Evolutionary conservation across 208 protist genomes (phyloP).

Genomic region (Vickermania spadyakhi): DNA sequence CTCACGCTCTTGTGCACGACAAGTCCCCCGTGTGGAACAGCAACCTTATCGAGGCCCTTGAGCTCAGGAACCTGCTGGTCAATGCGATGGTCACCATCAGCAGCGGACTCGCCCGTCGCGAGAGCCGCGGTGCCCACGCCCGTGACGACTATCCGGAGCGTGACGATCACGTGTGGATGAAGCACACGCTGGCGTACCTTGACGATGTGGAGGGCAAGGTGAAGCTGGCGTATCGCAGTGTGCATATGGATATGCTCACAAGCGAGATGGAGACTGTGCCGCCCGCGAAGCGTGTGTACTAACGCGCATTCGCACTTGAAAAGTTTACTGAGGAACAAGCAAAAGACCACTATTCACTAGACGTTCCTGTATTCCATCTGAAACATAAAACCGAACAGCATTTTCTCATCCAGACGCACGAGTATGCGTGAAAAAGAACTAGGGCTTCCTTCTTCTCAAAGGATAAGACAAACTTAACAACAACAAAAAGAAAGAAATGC

Average conservation of each 20-base stretch:
- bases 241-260: conserved; percentile 88
- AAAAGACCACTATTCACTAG: too few relatives aligned
- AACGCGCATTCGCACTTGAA: conserved; percentile 20
- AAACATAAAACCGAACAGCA: too few relatives aligned
- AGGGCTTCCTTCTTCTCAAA: too few relatives aligned
- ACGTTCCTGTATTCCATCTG: too few relatives aligned
- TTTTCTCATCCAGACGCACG: too few relatives aligned
- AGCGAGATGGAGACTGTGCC: conserved; percentile 84
- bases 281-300: conserved; percentile 91
- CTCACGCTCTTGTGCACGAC: conserved; percentile 92
- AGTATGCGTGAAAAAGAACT: too few relatives aligned
- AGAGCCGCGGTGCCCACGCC: conserved; percentile 96
- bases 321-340: too few relatives aligned
- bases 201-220: conserved; percentile 89
- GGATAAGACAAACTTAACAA: too few relatives aligned
- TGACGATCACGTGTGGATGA: conserved; percentile 98
- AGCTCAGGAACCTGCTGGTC: conserved; percentile 97
- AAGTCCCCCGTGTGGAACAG: conserved; percentile 95
- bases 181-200: conserved; percentile 97
- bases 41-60: conserved; percentile 98
- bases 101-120: conserved; percentile 91
- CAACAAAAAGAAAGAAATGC: background rate
- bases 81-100: conserved; percentile 94
- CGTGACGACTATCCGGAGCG: conserved; percentile 95
- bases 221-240: conserved; percentile 90